Evolutionary conservation across 2,329 filamentous ascomycete genomes (phyloP), one percentile per base, ranked within the genome.

Genomic region (Colletotrichum sp.): DNA sequence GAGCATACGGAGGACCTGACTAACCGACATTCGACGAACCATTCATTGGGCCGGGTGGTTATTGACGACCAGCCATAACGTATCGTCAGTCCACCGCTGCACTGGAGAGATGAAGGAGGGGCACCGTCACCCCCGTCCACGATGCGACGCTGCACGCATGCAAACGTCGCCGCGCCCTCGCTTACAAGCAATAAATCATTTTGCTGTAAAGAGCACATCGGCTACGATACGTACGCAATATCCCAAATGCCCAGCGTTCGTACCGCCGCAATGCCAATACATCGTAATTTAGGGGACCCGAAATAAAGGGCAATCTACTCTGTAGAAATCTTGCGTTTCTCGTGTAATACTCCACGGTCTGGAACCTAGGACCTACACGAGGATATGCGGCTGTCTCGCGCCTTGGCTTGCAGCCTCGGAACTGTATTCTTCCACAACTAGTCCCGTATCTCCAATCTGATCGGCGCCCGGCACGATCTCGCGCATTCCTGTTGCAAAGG

Each of bases 21-120:
- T 71, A 62, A 67, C 55, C 72, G 68, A 74, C 36, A 71, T 74
- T 74, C 30, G 52, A 72, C 34, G 68, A 74, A 71, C 62, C 68
- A 28, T 30, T 61, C 36, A 65, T 74, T 56, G 26, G 55, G 26
- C 59, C 9, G 14, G n/a, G 14, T 12, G 43, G 43, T 48, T 48
- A 7, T n/a, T 1, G 38, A 48, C 38, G 10, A 43, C 38, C 4
- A 48, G 18, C 18, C 43, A 21, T n/a, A 48, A 12, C 43, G 43
- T 61, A 61, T 24, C 48, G 24, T 65, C 61, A 64, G 62, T 26
- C 55, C 32, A 67, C 26, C 48, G 26, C 32, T 5, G 26, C 38
- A 10, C n/a, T 55, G 63, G 43, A 48, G 72, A 74, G 67, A 71
- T 74, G 64, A 61, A 71, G 28, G 61, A 69, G 65, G 66, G 66